Conservation (phyloP, 2,329 filamentous ascomycete species). For the Cucurbitaria berberidis region DNA sequence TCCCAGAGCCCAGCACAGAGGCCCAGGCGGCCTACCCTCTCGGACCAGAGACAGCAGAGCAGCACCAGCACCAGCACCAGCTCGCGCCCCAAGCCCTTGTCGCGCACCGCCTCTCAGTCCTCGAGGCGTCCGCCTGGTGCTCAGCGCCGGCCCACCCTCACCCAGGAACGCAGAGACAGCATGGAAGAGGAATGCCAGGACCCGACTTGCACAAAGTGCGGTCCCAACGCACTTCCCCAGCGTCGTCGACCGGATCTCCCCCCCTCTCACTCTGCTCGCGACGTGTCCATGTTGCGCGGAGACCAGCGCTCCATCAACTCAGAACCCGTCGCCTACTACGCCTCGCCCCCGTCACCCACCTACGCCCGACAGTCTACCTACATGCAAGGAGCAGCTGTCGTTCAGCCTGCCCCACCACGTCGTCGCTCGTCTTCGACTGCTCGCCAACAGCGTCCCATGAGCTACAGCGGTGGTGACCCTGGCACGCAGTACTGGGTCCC, state of each 20-base stretch:
- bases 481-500: slow-evolving; percentile 24
- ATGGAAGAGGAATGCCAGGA: slow-evolving; percentile 40
- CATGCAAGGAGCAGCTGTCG: slow-evolving; percentile 32
- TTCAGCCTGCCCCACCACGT: slow-evolving; percentile 38
- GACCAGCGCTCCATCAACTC: slow-evolving; percentile 41
- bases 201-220: slow-evolving; percentile 41
- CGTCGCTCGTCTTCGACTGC: slow-evolving; percentile 33
- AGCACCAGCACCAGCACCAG: slow-evolving; percentile 30
- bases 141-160: slow-evolving; percentile 22
- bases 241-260: slow-evolving; percentile 23
- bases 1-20: slow-evolving; percentile 24
- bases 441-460: slow-evolving; percentile 38
- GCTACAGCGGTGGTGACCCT: slow-evolving; percentile 39
- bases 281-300: slow-evolving; percentile 31
- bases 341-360: slow-evolving; percentile 37
- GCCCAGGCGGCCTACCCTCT: slow-evolving; percentile 27
- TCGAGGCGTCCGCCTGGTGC: slow-evolving; percentile 20
- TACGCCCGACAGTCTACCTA: slow-evolving; percentile 31
- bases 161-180: slow-evolving; percentile 18
- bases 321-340: slow-evolving; percentile 34
- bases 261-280: slow-evolving; percentile 37
- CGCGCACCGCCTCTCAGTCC: slow-evolving; percentile 32
- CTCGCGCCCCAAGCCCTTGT: slow-evolving; percentile 31
- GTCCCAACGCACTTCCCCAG: slow-evolving; percentile 19
- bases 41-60: slow-evolving; percentile 24